Evolutionary conservation across 768 basidiomycete species (phyloP).

Genomic region (Pleurotus eryngii): DNA sequence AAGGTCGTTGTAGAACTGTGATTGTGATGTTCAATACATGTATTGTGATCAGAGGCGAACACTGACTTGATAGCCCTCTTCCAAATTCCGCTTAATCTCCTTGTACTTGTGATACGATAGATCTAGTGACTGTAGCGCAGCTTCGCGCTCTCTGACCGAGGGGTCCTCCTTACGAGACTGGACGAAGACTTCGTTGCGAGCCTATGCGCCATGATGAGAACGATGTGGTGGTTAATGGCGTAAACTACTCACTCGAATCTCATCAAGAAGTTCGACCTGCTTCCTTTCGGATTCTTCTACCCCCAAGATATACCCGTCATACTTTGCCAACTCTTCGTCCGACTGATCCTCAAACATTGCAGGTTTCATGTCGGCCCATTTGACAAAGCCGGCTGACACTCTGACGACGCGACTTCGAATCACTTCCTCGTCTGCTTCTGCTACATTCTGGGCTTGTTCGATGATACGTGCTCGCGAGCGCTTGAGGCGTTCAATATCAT

Average conservation of each 20-base stretch:
- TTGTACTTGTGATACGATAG: constrained; percentile 83
- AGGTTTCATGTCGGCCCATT: constrained; percentile 68
- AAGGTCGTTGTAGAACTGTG: constrained; percentile 91
- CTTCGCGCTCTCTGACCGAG: constrained; percentile 74
- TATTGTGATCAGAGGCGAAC: background rate
- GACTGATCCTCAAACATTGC: constrained; percentile 86
- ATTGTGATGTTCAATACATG: background rate
- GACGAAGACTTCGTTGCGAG: constrained; percentile 69
- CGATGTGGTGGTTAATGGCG: constrained; percentile 12
- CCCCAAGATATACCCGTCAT: constrained; percentile 69
- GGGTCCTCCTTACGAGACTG: constrained; percentile 77
- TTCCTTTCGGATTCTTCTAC: constrained; percentile 49
- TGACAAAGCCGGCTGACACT: constrained; percentile 63
- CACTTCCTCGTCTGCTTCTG: constrained; percentile 58
- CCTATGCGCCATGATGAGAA: constrained; percentile 23
- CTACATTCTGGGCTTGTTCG: constrained; percentile 57
- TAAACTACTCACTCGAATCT: constrained; percentile 51
- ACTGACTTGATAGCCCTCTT: constrained; percentile 81
- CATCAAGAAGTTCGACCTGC: constrained; percentile 63
- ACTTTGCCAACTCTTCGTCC: constrained; percentile 77
- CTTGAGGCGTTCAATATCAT: constrained; percentile 74
- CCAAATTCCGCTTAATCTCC: constrained; percentile 80
- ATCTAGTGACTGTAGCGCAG: constrained; percentile 78
- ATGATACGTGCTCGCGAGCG: constrained; percentile 60
- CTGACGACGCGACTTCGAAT: constrained; percentile 65